phyloP scores from a whole-genome alignment of 192 early-diverging fungal species.

The Phycomyces nitens region DNA sequence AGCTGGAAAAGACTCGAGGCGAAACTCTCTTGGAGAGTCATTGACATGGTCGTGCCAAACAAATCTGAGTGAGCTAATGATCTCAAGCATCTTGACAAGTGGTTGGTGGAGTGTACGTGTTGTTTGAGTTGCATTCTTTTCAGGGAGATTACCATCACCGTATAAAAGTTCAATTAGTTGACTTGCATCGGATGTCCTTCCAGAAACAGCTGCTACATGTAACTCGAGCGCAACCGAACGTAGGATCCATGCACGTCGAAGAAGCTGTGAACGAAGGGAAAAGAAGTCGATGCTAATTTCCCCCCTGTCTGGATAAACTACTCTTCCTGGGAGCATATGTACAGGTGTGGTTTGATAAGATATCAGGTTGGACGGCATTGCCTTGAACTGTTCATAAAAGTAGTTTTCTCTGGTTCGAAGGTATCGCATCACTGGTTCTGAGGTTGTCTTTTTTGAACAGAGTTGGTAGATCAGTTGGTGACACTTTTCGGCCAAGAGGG shows the following conservation, averaged over 20 bases:
- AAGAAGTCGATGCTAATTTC: conserved; percentile 10
- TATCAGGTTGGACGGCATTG: conserved; percentile 39
- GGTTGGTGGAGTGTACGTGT: conserved; percentile 52
- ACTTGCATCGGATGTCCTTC: conserved; percentile 35
- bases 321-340: not conserved
- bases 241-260: conserved; percentile 87
- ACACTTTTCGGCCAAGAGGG: conserved; percentile 81
- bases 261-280: conserved; percentile 58
- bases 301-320: conserved; percentile 12
- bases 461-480: conserved; percentile 82
- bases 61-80: conserved; percentile 68
- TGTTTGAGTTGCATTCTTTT: not conserved
- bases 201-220: conserved; percentile 45
- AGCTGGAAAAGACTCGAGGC: conserved; percentile 39
- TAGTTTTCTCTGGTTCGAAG: conserved; percentile 82
- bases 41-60: conserved; percentile 33
- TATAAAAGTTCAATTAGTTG: conserved; percentile 41
- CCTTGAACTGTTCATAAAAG: conserved; percentile 60
- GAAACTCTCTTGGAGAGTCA: conserved; percentile 25
- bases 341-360: not conserved
- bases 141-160: conserved; percentile 16
- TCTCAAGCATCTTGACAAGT: conserved; percentile 68
- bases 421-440: conserved; percentile 73
- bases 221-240: conserved; percentile 83
- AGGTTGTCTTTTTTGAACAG: conserved; percentile 67